Evolutionary conservation across 176 grass and related monocot genomes (phyloP), one percentile per base, ranked within the genome.

Genomic region (Bromus sterilis): DNA sequence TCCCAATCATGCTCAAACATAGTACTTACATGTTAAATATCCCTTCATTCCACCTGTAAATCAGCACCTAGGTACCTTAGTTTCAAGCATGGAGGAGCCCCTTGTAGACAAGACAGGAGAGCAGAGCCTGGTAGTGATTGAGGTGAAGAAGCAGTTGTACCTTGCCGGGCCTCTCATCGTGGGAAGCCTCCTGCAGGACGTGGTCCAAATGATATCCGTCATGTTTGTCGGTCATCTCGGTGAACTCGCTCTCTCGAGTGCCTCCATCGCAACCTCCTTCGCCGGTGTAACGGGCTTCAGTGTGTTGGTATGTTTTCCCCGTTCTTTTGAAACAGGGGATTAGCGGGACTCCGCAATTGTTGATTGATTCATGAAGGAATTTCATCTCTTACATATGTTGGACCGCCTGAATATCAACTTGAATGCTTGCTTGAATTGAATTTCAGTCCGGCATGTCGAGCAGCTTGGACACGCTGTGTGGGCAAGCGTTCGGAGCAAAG

Each of bases 401-500:
- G 25, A 33, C 2, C 28, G 34, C 7, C n/a, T 61, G 56, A 35
- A 30, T 33, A 73, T 2, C 32, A 66, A 31, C 31, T 40, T 67
- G 21, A 44, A 51, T 34, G 33, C 7, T 10, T 34, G 33, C 7
- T 10, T 68, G 34, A 3, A 40, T 26, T 21, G 18, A 51, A 56
- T 80, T 43, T 74, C 46, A 81, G 78, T 9, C 37, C 11, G 85
- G 85, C 85, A 87, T 87, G 85, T 29, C 85, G 4, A 87, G 78
- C 61, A 87, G 85, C 51, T 46, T 87, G 78, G 85, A 87, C 62
- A 87, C 85, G 4, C 49, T 95, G 5, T 95, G 89, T 16, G 93
- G 93, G 16, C 89, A 95, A 83, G 81, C 87, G 21, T 92, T 77
- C 3, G 93, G 93, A 18, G 93, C 93, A 11, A 95, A 90, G 49